Evolutionary conservation across 2,329 filamentous ascomycete genomes (phyloP), one percentile per base, ranked within the genome.

Genomic region (Talaromyces sp.): DNA sequence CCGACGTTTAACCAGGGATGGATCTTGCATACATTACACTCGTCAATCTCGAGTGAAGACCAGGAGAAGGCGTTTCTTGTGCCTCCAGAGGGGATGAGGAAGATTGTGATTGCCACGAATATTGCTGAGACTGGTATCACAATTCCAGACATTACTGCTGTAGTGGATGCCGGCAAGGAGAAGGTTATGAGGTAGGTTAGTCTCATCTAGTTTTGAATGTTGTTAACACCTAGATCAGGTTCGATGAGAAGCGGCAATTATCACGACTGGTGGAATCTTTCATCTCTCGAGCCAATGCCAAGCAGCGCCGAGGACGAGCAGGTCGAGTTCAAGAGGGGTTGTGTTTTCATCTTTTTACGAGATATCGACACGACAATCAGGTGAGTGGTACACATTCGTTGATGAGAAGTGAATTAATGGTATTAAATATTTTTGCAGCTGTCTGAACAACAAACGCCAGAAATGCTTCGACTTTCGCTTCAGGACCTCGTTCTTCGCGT

Each of bases 111-210:
- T 58, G 93, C 95, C 1, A 99, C 95, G 14, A 99, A 99, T 71
- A 99, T 99, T 73, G 95, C 95, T 4, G 95, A 99, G 74, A 99
- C 95, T 0, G 95, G 95, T 79, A 96, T 99, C 70, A 99, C 95
- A 0, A 99, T 99, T 65, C 95, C 95, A 1, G 95, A 99, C 71
- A 91, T 99, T 31, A 98, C 95, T 0, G 96, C 93, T 68, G 95
- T 99, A 52, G 89, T 99, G 61, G 95, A 99, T 73, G 93, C 92
- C 0, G 95, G 95, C 60, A 98, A 96, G 75, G 93, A 98, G 75
- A 92, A 96, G 66, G 93, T 96, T 75, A 97, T 97, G 93, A 83
- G 75, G 70, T 41, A 19, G 38, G n/a, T 14, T 76, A 64, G 29
- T 14, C 21, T 19, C n/a, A n/a, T 26, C 13, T n/a, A 32, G 7